Conservation (phyloP, 2,329 filamentous ascomycete species). For the Remersonia thermophila region DNA sequence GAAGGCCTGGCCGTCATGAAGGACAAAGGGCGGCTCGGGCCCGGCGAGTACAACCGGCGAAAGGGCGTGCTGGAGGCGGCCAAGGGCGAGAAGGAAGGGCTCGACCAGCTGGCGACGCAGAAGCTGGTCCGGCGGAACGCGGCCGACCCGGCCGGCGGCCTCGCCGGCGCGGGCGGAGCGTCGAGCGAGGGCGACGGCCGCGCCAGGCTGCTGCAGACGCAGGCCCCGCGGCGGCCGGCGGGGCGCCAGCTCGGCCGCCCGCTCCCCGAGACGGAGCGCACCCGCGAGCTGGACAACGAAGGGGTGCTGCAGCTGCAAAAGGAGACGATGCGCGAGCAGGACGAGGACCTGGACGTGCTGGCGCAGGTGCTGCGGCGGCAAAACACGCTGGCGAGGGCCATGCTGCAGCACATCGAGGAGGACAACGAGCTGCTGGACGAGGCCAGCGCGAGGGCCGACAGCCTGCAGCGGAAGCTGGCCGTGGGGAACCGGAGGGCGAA, state of each 20-base stretch:
- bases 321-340: constrained; percentile 63
- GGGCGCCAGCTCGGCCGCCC: constrained; percentile 63
- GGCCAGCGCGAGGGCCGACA: constrained; percentile 53
- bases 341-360: constrained; percentile 57
- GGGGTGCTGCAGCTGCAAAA: constrained; percentile 64
- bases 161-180: constrained; percentile 23
- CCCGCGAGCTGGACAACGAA: constrained; percentile 62
- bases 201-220: constrained; percentile 32
- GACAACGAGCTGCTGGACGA: constrained; percentile 60
- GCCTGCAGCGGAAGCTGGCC: constrained; percentile 54
- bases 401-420: constrained; percentile 58
- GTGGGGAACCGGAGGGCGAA: constrained; percentile 61
- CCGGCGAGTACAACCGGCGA: constrained; percentile 61
- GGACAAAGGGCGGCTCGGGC: constrained; percentile 46
- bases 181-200: constrained; percentile 37
- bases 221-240: constrained; percentile 15
- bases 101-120: constrained; percentile 48
- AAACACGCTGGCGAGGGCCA: constrained; percentile 65
- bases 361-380: constrained; percentile 58
- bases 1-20: constrained; percentile 50
- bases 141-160: constrained; percentile 11
- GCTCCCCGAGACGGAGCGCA: constrained; percentile 61
- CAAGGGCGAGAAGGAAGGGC: constrained; percentile 60
- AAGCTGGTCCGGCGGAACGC: background rate
- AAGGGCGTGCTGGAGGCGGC: constrained; percentile 58